Conservation (phyloP, 2,329 filamentous ascomycete species). For the Fusarium verticillioides region DNA sequence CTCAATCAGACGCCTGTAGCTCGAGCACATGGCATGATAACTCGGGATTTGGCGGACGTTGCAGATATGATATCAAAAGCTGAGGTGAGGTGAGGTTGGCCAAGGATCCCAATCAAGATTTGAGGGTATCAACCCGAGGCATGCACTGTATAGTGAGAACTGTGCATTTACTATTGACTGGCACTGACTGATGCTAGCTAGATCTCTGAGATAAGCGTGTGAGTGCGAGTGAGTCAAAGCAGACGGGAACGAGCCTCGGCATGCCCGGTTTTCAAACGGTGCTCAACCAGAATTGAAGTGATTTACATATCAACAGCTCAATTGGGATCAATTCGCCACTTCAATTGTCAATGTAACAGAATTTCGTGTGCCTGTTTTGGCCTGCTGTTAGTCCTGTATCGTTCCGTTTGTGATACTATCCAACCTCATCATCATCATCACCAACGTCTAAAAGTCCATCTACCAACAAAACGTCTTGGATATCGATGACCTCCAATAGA, state of each 20-base stretch:
- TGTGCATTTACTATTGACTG: background rate
- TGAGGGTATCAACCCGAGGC: conserved; percentile 6
- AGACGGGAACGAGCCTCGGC: conserved; percentile 8
- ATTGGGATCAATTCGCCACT: conserved; percentile 30
- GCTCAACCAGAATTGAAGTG: conserved; percentile 5
- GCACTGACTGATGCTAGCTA: conserved; percentile 3
- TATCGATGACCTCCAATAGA: conserved; percentile 2
- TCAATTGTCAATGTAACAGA: background rate
- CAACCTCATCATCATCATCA: background rate
- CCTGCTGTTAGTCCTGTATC: background rate
- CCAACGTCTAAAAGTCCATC: background rate
- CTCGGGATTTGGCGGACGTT: conserved; percentile 22
- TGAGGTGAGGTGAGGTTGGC: conserved; percentile 3
- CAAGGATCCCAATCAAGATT: background rate
- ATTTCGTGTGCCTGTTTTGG: background rate
- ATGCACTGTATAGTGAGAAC: conserved; percentile 3
- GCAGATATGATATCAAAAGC: conserved; percentile 8
- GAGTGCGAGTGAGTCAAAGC: background rate
- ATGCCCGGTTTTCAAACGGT: conserved; percentile 27
- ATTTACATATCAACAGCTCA: conserved; percentile 24
- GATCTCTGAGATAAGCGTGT: conserved; percentile 36
- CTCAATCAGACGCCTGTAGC: background rate
- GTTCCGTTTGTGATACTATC: background rate
- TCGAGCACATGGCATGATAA: conserved; percentile 21
- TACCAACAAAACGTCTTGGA: background rate